Evolutionary conservation across 2,329 filamentous ascomycete genomes (phyloP).

Genomic region (Curvularia sp.): DNA sequence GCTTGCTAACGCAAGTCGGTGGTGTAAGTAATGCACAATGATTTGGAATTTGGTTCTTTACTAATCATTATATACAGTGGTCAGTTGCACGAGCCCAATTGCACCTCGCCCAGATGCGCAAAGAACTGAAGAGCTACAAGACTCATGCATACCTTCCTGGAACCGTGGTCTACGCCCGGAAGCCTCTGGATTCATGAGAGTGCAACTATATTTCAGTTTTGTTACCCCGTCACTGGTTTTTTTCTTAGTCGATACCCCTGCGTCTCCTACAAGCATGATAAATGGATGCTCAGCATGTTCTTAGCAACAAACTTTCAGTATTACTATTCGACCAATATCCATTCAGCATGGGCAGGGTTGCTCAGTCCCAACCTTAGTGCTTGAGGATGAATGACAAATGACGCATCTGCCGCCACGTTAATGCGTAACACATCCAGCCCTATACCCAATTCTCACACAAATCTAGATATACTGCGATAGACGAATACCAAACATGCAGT

Average conservation of each 20-base stretch:
- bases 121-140: slow-evolving; percentile 41
- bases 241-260: neutral
- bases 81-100: slow-evolving; percentile 45
- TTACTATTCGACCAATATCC: neutral
- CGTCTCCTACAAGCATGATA: neutral
- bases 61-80: slow-evolving; percentile 30
- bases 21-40: slow-evolving; percentile 31
- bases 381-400: neutral
- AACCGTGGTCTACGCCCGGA: slow-evolving; percentile 48
- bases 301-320: neutral
- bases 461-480: neutral
- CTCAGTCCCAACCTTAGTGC: neutral
- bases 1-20: slow-evolving; percentile 46
- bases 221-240: neutral
- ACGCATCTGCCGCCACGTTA: neutral
- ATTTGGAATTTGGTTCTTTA: neutral
- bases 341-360: neutral
- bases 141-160: slow-evolving; percentile 48
- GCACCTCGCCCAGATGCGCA: slow-evolving; percentile 48
- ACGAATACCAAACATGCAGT: neutral
- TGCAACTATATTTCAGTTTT: neutral
- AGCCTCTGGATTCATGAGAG: slow-evolving; percentile 34
- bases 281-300: neutral
- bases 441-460: neutral
- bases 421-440: neutral